Conservation (phyloP, 2,329 filamentous ascomycete species). For the Paracorniculantispora psalliotae region DNA sequence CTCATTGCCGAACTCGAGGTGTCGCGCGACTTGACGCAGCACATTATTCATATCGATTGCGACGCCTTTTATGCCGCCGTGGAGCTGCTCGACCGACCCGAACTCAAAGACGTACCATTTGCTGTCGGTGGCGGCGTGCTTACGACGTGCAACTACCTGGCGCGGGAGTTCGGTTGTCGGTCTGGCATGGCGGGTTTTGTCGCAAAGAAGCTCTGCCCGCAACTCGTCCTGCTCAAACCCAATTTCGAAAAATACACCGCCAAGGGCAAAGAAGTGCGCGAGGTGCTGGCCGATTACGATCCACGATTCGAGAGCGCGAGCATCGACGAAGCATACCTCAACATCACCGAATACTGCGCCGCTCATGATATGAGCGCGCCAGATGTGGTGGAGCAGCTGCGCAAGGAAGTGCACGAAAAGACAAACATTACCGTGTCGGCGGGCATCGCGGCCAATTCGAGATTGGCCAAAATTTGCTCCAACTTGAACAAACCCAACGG, state of each 20-base stretch:
- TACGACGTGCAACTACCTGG: constrained; percentile 77
- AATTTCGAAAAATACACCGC: constrained; percentile 89
- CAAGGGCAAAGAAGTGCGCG: constrained; percentile 83
- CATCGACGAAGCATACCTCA: constrained; percentile 94
- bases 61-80: constrained; percentile 97
- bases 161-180: constrained; percentile 82
- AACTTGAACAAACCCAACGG: constrained; percentile 97
- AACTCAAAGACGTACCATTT: constrained; percentile 81
- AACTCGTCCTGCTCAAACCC: constrained; percentile 73
- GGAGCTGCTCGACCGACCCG: constrained; percentile 77
- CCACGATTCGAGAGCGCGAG: constrained; percentile 87
- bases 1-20: constrained; percentile 75
- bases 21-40: constrained; percentile 74
- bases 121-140: constrained; percentile 71
- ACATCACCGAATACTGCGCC: constrained; percentile 81
- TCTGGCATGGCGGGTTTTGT: constrained; percentile 97
- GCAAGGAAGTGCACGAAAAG: constrained; percentile 67
- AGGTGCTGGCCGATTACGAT: constrained; percentile 82
- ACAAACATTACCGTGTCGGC: constrained; percentile 87
- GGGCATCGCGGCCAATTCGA: constrained; percentile 89
- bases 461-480: constrained; percentile 90
- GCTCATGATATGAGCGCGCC: constrained; percentile 64
- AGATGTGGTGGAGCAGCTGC: constrained; percentile 71
- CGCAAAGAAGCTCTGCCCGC: constrained; percentile 86
- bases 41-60: constrained; percentile 88